Evolutionary conservation across 495 filamentous ascomycete species (phyloP).

Genomic region (Hyaloscypha finlandica): DNA sequence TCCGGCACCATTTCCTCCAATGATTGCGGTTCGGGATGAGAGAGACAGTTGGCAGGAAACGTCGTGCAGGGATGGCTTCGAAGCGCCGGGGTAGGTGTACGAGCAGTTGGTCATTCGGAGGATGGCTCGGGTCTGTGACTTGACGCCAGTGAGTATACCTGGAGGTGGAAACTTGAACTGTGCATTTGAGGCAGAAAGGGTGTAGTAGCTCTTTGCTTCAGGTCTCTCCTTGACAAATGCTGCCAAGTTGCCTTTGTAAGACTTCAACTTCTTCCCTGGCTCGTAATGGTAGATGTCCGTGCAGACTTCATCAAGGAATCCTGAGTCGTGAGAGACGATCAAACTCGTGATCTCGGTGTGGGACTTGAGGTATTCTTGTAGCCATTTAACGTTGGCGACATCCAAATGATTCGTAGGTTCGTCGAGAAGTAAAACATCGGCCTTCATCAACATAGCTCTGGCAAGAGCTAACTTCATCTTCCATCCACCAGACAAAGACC

Average conservation of each 20-base stretch:
- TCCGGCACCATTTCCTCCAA: conserved; percentile 96
- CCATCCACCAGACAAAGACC: conserved; percentile 97
- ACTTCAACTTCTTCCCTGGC: conserved; percentile 86
- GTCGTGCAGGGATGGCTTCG: conserved; percentile 83
- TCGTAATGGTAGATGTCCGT: conserved; percentile 99
- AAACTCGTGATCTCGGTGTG: conserved; percentile 97
- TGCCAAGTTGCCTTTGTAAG: conserved; percentile 92
- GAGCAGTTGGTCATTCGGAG: conserved; percentile 91
- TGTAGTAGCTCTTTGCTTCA: conserved; percentile 99
- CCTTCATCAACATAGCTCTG: conserved; percentile 93
- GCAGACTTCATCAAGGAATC: conserved; percentile 94
- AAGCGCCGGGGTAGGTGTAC: conserved; percentile 84
- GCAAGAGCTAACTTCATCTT: conserved; percentile 99
- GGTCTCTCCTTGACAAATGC: conserved; percentile 89
- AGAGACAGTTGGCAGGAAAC: conserved; percentile 85
- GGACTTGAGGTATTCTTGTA: conserved; percentile 90
- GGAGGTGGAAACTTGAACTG: conserved; percentile 98
- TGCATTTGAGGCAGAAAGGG: conserved; percentile 82
- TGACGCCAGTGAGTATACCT: conserved; percentile 92
- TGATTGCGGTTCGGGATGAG: conserved; percentile 92
- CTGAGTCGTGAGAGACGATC: conserved; percentile 98
- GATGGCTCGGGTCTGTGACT: conserved; percentile 89
- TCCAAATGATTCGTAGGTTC: conserved; percentile 99
- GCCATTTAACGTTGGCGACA: conserved; percentile 93
- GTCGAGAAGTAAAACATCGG: conserved; percentile 93